These are phyloP conservation scores for Flaveria brownii DNA, from an alignment of 129 eudicot genomes.

Conservation along the genomic window DNA sequence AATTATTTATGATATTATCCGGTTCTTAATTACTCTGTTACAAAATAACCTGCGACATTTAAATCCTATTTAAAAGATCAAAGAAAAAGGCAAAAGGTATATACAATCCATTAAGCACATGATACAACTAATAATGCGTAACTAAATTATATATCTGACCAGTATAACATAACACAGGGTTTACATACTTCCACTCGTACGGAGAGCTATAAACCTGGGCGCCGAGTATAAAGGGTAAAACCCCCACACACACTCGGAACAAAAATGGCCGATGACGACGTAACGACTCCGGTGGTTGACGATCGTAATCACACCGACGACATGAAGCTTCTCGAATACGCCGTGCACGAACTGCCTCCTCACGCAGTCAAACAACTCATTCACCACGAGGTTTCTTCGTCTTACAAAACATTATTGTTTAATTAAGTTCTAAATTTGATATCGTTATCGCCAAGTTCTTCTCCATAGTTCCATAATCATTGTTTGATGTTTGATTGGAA, in stretches of 20 bases:
- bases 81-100: no score
- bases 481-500: background rate
- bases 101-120: no score
- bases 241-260: constrained; percentile 3
- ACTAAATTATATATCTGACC: no score
- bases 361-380: constrained; percentile 56
- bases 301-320: constrained; percentile 29
- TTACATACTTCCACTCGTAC: background rate
- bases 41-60: no score
- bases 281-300: constrained; percentile 21
- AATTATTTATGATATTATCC: no score
- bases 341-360: constrained; percentile 51
- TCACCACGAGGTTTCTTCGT: constrained; percentile 45
- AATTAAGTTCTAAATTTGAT: background rate
- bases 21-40: no score
- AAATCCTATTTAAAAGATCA: no score
- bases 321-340: constrained; percentile 44
- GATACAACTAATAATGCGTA: no score
- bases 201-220: constrained; percentile 27
- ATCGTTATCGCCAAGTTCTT: no score
- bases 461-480: no score
- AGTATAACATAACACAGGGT: no score
- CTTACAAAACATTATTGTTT: background rate
- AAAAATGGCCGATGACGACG: constrained; percentile 24
- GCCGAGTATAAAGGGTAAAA: background rate